Evolutionary conservation across 2,329 filamentous ascomycete genomes (phyloP).

Genomic region (Hypoxylon sp.): DNA sequence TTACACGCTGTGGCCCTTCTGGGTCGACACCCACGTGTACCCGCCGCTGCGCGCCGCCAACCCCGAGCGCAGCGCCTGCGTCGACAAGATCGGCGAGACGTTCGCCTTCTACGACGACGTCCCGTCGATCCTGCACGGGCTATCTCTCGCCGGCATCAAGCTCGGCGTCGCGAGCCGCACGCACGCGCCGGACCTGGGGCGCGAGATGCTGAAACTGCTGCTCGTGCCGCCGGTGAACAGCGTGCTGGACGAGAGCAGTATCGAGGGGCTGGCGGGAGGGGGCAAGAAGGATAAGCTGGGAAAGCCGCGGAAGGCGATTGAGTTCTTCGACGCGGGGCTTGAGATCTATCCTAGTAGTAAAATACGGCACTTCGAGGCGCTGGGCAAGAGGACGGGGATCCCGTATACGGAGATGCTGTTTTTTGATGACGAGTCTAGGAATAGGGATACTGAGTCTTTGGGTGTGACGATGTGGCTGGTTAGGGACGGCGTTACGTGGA

Average conservation of each 20-base stretch:
- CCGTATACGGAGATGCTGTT: constrained; percentile 90
- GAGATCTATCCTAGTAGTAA: constrained; percentile 85
- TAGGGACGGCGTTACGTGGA: constrained; percentile 80
- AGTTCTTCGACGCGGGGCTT: constrained; percentile 71
- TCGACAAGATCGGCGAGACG: constrained; percentile 73
- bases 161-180: constrained; percentile 87
- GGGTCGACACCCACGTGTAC: constrained; percentile 93
- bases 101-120: constrained; percentile 81
- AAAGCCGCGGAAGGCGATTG: constrained; percentile 66
- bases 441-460: constrained; percentile 82
- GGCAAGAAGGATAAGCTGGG: constrained; percentile 55
- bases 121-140: constrained; percentile 75
- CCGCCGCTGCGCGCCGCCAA: constrained; percentile 74
- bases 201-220: constrained; percentile 83
- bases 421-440: constrained; percentile 92
- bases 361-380: constrained; percentile 83
- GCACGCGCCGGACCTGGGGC: constrained; percentile 81
- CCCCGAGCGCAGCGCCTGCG: constrained; percentile 58
- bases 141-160: constrained; percentile 62
- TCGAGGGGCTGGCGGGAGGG: constrained; percentile 34
- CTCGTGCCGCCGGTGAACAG: constrained; percentile 64
- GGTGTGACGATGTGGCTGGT: constrained; percentile 90
- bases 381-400: constrained; percentile 79
- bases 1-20: constrained; percentile 99
- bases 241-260: constrained; percentile 42